These are phyloP conservation scores for Pterulicium gracile DNA, from an alignment of 1,284 basidiomycete genomes.

Conservation along the genomic window DNA sequence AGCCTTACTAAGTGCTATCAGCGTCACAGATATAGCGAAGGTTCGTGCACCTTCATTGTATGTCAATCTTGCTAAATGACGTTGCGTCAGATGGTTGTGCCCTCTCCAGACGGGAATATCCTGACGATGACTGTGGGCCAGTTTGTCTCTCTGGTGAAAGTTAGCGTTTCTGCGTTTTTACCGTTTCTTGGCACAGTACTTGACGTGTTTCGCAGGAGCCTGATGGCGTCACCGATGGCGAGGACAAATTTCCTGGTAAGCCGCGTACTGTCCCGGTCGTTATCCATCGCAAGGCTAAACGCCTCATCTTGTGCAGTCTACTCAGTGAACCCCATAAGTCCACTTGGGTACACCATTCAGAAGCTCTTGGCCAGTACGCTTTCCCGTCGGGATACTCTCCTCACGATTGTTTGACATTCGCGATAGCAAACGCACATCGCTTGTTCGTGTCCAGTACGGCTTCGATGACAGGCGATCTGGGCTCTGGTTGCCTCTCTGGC, in stretches of 20 bases:
- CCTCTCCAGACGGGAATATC: constrained; percentile 65
- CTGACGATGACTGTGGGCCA: constrained; percentile 52
- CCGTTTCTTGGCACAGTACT: no score
- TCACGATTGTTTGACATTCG: neutral
- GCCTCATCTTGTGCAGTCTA: constrained; percentile 38
- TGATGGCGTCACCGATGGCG: constrained; percentile 60
- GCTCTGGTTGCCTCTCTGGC: constrained; percentile 53
- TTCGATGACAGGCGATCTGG: constrained; percentile 24
- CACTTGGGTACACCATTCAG: constrained; percentile 58
- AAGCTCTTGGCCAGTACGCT: constrained; percentile 70
- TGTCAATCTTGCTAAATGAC: constrained; percentile 3
- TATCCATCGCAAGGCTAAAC: constrained; percentile 2
- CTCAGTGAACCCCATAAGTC: constrained; percentile 51
- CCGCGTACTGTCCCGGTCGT: neutral
- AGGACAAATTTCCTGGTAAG: constrained; percentile 62
- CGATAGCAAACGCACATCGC: constrained; percentile 59
- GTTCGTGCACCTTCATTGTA: constrained; percentile 21
- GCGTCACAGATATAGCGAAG: constrained; percentile 68
- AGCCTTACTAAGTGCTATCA: constrained; percentile 57
- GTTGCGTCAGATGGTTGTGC: constrained; percentile 50
- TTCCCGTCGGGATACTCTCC: neutral
- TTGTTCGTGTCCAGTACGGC: constrained; percentile 63
- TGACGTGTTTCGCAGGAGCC: constrained; percentile 51
- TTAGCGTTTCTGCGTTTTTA: constrained; percentile 13
- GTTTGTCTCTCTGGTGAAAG: constrained; percentile 62